These are phyloP conservation scores for Salix purpurea DNA, from an alignment of 345 rosid species.

Conservation along the genomic window DNA sequence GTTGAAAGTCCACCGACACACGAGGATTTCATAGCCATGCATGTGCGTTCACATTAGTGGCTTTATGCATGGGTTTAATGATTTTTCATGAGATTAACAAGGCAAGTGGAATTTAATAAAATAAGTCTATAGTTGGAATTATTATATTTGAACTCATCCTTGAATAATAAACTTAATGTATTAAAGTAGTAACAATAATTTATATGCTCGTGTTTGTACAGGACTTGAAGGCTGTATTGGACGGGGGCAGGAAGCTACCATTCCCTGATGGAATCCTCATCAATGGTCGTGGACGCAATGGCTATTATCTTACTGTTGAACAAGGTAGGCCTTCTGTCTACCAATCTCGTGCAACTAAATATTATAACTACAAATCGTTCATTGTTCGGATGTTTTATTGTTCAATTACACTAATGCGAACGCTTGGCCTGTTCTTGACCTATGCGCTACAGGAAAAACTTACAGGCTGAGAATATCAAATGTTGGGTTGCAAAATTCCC, in stretches of 20 bases:
- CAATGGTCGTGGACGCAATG: conserved; percentile 73
- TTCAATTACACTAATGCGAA: no score
- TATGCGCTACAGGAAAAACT: conserved; percentile 54
- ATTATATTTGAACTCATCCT: neutral
- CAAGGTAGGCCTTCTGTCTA: conserved; percentile 44
- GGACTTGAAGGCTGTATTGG: conserved; percentile 55
- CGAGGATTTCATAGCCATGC: neutral
- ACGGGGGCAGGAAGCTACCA: conserved; percentile 63
- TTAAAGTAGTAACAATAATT: neutral
- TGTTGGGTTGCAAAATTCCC: conserved; percentile 62
- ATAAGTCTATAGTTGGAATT: neutral
- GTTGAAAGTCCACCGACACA: neutral
- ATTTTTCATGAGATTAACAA: neutral
- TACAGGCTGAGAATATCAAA: conserved; percentile 87
- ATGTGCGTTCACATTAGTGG: conserved; percentile 1
- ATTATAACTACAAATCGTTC: neutral
- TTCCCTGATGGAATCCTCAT: conserved; percentile 80
- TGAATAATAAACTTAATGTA: neutral
- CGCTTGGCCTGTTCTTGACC: neutral
- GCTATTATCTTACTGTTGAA: conserved; percentile 63
- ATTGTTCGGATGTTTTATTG: no score
- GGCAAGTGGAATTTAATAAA: no score
- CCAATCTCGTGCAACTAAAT: neutral
- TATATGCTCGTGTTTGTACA: conserved; percentile 12
- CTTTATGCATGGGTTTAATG: neutral